These are phyloP conservation scores for Murraya koenigii DNA, from an alignment of 345 rosid species.

Conservation along the genomic window DNA sequence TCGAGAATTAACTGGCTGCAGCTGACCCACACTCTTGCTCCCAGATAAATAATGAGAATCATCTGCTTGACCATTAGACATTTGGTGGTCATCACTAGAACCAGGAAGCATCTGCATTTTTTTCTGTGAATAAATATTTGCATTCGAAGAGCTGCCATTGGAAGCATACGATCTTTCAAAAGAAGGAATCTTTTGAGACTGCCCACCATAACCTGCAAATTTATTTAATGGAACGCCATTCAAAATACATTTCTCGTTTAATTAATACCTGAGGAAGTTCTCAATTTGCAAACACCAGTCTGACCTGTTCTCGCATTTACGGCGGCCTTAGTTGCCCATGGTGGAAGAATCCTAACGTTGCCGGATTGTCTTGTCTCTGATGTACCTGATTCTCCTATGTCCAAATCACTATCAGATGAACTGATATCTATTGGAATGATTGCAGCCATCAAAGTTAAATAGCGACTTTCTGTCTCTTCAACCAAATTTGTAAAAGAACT, in stretches of 20 bases:
- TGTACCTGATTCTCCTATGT: conserved; percentile 33
- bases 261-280: neutral
- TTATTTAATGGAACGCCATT: conserved; percentile 1
- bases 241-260: conserved; percentile 1
- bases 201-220: conserved; percentile 37
- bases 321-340: conserved; percentile 27
- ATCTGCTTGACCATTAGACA: conserved; percentile 27
- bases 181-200: conserved; percentile 24
- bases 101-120: conserved; percentile 25
- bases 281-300: conserved; percentile 19
- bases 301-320: conserved; percentile 31
- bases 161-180: conserved; percentile 24
- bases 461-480: conserved; percentile 11
- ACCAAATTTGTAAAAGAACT: conserved; percentile 16
- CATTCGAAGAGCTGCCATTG: conserved; percentile 43
- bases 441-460: conserved; percentile 30
- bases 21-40: conserved; percentile 38
- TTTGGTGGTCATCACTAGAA: conserved; percentile 25
- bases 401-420: conserved; percentile 79
- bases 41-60: conserved; percentile 32
- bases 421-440: conserved; percentile 64
- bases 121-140: conserved; percentile 14
- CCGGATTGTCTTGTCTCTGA: conserved; percentile 28
- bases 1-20: conserved; percentile 40
- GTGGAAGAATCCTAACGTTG: conserved; percentile 44